A percentile compares a stretch with the other conserved stretches of the same genome.
phyloP scores from a whole-genome alignment of 164 flowering plant genomes.

The Magnolia changhungtana region DNA sequence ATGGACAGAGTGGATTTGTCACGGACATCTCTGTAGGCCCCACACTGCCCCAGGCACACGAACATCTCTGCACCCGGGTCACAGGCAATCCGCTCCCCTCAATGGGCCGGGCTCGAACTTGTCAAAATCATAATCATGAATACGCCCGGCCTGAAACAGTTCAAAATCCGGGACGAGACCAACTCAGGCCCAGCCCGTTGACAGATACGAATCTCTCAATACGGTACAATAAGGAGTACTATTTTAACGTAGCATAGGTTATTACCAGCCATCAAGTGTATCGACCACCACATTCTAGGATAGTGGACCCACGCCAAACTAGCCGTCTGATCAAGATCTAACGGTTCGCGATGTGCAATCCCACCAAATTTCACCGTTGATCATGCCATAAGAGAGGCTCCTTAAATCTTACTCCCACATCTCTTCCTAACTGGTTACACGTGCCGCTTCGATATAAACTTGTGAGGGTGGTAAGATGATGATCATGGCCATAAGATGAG shows the following conservation, averaged over 20 bases:
- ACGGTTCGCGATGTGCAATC: background rate
- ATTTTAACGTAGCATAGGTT: background rate
- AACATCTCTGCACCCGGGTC: too few species aligned
- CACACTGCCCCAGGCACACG: too few species aligned
- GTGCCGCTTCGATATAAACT: conserved; percentile 12
- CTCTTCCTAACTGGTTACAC: conserved; percentile 53
- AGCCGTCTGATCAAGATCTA: background rate
- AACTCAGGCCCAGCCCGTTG: too few species aligned
- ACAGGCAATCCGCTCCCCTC: too few species aligned
- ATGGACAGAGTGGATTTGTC: too few species aligned
- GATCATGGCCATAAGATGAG: conserved; percentile 2
- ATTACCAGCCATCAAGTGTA: background rate
- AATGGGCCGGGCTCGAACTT: too few species aligned
- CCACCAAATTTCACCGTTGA: too few species aligned
- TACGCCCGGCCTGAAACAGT: too few species aligned
- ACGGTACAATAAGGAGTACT: background rate
- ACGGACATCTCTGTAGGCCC: too few species aligned
- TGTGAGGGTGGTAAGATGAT: conserved; percentile 23
- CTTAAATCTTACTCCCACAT: conserved; percentile 54
- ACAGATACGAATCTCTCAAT: background rate
- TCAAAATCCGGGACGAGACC: too few species aligned
- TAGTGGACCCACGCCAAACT: background rate
- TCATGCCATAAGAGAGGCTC: background rate
- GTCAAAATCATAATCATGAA: too few species aligned
- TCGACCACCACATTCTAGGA: background rate